Conservation (phyloP, 108 stramenopile genomes). For the Cyclostephanos invisitatus region DNA sequence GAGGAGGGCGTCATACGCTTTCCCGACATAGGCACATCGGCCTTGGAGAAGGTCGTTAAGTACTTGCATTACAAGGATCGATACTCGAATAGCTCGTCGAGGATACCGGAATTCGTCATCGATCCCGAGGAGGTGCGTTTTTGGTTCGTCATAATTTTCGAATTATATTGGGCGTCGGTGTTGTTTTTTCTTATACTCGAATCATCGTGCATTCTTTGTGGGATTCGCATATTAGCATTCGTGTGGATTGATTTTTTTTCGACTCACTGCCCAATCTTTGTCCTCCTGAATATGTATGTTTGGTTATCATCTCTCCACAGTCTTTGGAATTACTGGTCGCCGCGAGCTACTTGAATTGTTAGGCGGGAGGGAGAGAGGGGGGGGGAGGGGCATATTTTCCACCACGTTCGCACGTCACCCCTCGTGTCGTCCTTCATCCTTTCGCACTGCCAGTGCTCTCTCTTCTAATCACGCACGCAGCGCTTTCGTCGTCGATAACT, state of each 20-base stretch:
- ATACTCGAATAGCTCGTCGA: constrained; percentile 56
- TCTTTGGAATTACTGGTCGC: constrained; percentile 86
- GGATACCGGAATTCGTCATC: constrained; percentile 84
- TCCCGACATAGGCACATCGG: constrained; percentile 71
- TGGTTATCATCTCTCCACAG: constrained; percentile 9
- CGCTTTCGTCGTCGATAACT: too few relatives aligned
- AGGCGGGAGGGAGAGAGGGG: background rate
- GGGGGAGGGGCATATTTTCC: background rate
- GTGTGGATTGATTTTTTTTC: too few relatives aligned
- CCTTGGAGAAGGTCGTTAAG: constrained; percentile 78
- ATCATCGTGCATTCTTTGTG: background rate
- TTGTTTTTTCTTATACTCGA: background rate
- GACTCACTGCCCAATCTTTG: background rate
- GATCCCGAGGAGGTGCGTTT: constrained; percentile 71
- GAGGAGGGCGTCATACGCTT: constrained; percentile 82
- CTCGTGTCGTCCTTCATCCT: background rate
- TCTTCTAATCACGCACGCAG: background rate
- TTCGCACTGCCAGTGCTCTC: background rate
- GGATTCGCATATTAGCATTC: background rate
- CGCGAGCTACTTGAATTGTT: constrained; percentile 84
- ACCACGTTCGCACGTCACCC: background rate
- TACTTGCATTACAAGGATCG: constrained; percentile 84
- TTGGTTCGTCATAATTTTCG: background rate
- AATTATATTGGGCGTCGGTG: too few relatives aligned
- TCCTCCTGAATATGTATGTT: background rate